These are phyloP conservation scores for Xylaria sp. DNA, from an alignment of 2,329 filamentous ascomycete genomes.

Conservation along the genomic window DNA sequence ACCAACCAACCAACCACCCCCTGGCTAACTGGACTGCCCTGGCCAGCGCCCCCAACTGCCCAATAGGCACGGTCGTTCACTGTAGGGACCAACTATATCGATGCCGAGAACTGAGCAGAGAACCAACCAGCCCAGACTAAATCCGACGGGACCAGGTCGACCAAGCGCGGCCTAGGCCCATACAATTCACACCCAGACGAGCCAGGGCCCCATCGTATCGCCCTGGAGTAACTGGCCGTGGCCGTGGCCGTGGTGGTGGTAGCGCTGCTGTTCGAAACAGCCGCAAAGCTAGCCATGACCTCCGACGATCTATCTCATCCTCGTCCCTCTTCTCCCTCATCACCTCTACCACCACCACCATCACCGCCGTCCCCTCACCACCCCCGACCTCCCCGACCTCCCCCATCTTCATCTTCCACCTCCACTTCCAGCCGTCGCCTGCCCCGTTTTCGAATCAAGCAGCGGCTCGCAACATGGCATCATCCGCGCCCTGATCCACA, in stretches of 20 bases:
- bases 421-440: slow-evolving; percentile 35
- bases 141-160: slow-evolving; percentile 5
- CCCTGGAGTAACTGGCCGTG: slow-evolving; percentile 11
- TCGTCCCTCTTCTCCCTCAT: slow-evolving; percentile 41
- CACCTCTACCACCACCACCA: slow-evolving; percentile 32
- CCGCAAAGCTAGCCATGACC: slow-evolving; percentile 38
- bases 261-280: slow-evolving; percentile 25
- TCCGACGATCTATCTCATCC: slow-evolving; percentile 42
- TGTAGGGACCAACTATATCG: slow-evolving; percentile 16
- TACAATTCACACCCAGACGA: slow-evolving; percentile 6
- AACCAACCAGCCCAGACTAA: slow-evolving; percentile 19
- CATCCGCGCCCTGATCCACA: slow-evolving; percentile 44
- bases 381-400: slow-evolving; percentile 16
- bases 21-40: slow-evolving; percentile 6
- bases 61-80: slow-evolving; percentile 19
- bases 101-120: slow-evolving; percentile 21
- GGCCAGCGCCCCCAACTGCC: slow-evolving; percentile 17
- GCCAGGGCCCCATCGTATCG: slow-evolving; percentile 30
- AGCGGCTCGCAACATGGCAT: slow-evolving; percentile 52
- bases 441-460: slow-evolving; percentile 48
- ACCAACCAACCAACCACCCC: not conserved
- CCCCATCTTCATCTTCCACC: slow-evolving; percentile 26
- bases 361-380: slow-evolving; percentile 24
- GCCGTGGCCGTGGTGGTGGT: not conserved
- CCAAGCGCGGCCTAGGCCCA: slow-evolving; percentile 10